A percentile compares a stretch with the other conserved stretches of the same genome.
These are phyloP conservation scores for Sclerotinia spermophila DNA, from an alignment of 2,329 filamentous ascomycete genomes.

Conservation along the genomic window DNA sequence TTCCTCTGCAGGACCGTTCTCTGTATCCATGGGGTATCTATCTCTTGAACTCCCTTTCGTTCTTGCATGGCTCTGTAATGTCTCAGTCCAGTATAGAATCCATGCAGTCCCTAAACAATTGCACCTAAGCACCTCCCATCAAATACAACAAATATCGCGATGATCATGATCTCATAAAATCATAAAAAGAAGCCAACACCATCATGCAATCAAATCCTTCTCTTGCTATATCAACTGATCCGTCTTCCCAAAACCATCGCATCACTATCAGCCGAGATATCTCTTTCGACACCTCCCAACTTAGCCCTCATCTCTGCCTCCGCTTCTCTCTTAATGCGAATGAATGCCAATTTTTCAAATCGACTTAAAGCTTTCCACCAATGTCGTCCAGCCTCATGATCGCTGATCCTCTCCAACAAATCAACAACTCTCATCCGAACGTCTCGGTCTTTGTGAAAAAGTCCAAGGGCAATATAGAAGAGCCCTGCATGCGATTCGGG, in stretches of 20 bases:
- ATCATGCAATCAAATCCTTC: constrained; percentile 85
- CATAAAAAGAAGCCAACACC: constrained; percentile 66
- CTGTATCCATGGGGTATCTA: constrained; percentile 10
- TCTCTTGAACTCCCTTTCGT: constrained; percentile 5
- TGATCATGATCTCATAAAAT: constrained; percentile 14
- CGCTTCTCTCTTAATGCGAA: constrained; percentile 67
- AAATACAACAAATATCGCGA: neutral
- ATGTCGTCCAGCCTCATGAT: constrained; percentile 86
- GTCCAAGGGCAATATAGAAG: constrained; percentile 84
- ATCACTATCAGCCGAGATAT: constrained; percentile 23
- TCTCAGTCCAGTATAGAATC: neutral
- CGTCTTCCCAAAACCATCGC: constrained; percentile 44
- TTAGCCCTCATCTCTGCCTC: constrained; percentile 47
- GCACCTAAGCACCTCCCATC: constrained; percentile 7
- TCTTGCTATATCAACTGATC: constrained; percentile 53
- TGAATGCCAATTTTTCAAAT: constrained; percentile 84
- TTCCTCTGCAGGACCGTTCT: neutral
- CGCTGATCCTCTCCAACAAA: constrained; percentile 74
- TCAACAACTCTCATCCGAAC: constrained; percentile 76
- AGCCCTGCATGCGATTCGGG: constrained; percentile 83
- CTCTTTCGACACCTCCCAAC: constrained; percentile 27
- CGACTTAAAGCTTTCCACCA: constrained; percentile 85
- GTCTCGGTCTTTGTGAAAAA: constrained; percentile 84
- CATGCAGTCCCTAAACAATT: constrained; percentile 8
- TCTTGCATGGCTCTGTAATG: constrained; percentile 4